Base-by-base conservation (phyloP, 306 rosid genomes). In the Spatholobus suberectus region DNA sequence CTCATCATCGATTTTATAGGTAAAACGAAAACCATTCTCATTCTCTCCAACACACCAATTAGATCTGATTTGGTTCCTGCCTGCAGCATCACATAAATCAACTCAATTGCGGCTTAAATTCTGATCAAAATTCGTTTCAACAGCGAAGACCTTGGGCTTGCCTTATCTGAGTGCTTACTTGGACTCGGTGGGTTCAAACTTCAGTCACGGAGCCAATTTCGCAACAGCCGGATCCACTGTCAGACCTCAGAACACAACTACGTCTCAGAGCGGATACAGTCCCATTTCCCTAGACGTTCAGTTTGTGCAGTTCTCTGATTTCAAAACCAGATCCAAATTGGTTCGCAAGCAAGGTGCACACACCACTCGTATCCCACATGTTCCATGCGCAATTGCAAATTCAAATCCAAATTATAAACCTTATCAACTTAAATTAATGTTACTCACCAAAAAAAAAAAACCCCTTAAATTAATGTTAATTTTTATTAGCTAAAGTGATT, bases 201-300 rank as follows among this genome's bases (percentile, higher is more conserved):
- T 91, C 81, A 86, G 65, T 3, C 83, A 84, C 11, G 97, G 95
- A 17, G 98, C 90, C 13, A 94, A 94, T 66, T 94, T 94, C n/a
- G 98, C 97, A 1, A 92, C 97, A 0, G 94, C 95, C 0, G 97
- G 97, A 5, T 92, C 97, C 43, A 92, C 94, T 35, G 37, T 94
- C 11, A 83, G 94, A 58, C 91, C 91, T 21, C 97, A 88, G 7
- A 94, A 94, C 78, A 84, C 85, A 17, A 90, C 94, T 55, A 75
- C 47, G 6, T 91, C 81, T 29, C 95, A 92, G 54, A 82, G 93
- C 73, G 97, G 98, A 4, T 91, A 83, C 51, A 92, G 97, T 34
- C 98, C 94, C 4, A 80, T 92, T 41, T 92, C 97, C 13, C 67
- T 92, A 1, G 83, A 94, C 17, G 93, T 94, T 70, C 97, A 94